Evolutionary conservation across 257 asterid species (phyloP).

Genomic region (Capsicum baccatum): DNA sequence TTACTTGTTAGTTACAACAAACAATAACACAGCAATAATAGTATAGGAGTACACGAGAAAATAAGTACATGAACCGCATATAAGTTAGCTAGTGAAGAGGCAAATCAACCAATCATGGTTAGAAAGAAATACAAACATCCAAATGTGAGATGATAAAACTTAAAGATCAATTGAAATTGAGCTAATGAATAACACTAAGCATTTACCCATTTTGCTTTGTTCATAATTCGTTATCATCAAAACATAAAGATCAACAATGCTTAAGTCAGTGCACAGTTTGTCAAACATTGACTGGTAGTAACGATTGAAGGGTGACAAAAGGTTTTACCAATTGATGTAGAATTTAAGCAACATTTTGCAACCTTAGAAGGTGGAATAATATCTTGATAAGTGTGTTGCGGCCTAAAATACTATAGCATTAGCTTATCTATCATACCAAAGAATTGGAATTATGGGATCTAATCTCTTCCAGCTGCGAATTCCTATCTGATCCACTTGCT

Average conservation of each 20-base stretch:
- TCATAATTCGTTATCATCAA: background rate
- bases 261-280: background rate
- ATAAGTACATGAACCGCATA: background rate
- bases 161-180: background rate
- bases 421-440: slow-evolving; percentile 46
- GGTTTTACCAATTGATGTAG: background rate
- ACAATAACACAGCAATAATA: background rate
- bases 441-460: slow-evolving; percentile 58
- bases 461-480: slow-evolving; percentile 64
- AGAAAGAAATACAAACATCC: background rate
- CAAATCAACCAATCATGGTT: background rate
- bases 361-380: background rate
- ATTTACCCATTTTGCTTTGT: background rate
- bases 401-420: slow-evolving; percentile 41
- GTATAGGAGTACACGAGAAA: slow-evolving; percentile 19
- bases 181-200: background rate
- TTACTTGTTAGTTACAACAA: background rate
- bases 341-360: background rate
- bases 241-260: slow-evolving; percentile 1
- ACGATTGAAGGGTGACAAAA: background rate
- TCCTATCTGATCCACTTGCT: slow-evolving; percentile 54
- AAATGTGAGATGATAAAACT: background rate
- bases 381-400: background rate
- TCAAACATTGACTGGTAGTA: background rate
- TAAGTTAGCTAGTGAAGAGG: background rate